phyloP scores from a whole-genome alignment of 2,329 filamentous ascomycete species.

The Aureobasidium sp. region DNA sequence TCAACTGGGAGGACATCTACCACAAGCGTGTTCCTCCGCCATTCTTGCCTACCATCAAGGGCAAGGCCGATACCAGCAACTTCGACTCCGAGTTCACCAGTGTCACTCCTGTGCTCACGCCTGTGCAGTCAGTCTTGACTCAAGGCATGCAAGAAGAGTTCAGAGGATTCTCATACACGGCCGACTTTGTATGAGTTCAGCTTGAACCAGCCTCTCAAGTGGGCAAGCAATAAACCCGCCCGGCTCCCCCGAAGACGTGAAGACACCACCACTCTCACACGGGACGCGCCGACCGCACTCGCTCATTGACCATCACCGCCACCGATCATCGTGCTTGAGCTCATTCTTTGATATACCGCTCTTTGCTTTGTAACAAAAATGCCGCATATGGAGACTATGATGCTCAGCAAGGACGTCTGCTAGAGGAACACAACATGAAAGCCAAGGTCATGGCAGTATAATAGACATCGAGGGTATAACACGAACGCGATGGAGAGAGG shows the following conservation, averaged over 20 bases:
- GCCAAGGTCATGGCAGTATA: neutral
- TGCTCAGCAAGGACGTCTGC: neutral
- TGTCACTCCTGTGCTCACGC: conserved; percentile 92
- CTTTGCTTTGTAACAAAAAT: neutral
- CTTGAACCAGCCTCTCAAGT: neutral
- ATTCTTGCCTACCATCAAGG: conserved; percentile 84
- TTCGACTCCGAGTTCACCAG: conserved; percentile 99
- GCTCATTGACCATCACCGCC: neutral
- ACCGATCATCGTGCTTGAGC: neutral
- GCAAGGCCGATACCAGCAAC: conserved; percentile 96
- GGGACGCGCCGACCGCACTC: neutral
- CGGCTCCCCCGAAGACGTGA: neutral
- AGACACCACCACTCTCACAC: neutral
- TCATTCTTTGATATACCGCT: neutral
- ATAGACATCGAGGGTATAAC: neutral
- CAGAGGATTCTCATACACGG: conserved; percentile 95
- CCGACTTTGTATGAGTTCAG: conserved; percentile 64
- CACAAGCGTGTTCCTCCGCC: conserved; percentile 86
- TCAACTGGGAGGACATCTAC: conserved; percentile 99
- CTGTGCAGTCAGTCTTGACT: conserved; percentile 92
- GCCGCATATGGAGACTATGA: neutral
- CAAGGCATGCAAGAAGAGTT: conserved; percentile 99
- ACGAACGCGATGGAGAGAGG: neutral
- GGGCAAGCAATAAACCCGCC: neutral
- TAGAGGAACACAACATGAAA: neutral